A percentile compares a stretch with the other conserved stretches of the same genome.
These are phyloP conservation scores for Pelagophyceae sp. DNA, from an alignment of 352 stramenopile species.

Conservation along the genomic window DNA sequence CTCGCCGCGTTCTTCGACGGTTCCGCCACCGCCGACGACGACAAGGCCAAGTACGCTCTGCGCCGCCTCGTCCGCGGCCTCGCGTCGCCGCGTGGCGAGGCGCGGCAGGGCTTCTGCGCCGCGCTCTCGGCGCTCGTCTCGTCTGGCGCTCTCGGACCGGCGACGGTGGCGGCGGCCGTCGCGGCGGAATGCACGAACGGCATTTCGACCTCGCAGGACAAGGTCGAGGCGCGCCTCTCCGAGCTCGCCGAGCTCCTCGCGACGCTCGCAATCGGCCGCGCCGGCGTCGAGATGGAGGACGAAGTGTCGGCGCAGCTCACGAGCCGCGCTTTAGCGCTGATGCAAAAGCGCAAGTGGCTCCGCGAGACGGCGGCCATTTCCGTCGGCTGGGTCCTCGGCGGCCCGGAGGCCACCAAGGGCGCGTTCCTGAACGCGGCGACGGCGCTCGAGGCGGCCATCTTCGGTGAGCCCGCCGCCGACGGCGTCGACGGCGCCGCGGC, in stretches of 20 bases:
- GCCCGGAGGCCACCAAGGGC: too few species aligned
- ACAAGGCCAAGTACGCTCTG: conserved; percentile 18
- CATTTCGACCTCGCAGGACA: not conserved
- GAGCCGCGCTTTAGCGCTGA: not conserved
- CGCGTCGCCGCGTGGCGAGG: not conserved
- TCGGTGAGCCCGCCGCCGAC: not conserved
- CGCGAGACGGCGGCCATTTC: not conserved
- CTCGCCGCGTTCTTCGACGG: not conserved
- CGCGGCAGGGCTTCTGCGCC: conserved; percentile 18
- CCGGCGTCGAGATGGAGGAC: not conserved
- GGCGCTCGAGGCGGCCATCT: not conserved
- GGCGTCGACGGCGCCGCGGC: not conserved
- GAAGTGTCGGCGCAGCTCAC: not conserved
- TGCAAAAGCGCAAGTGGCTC: not conserved
- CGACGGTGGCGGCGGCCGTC: not conserved
- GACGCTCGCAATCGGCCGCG: not conserved
- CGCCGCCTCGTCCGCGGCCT: conserved; percentile 11
- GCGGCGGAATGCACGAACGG: not conserved
- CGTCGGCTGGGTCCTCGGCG: not conserved
- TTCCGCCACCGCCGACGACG: not conserved
- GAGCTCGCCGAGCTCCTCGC: not conserved
- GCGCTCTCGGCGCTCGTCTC: not conserved
- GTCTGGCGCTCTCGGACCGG: not conserved
- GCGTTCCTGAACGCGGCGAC: too few species aligned
- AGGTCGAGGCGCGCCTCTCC: not conserved